phyloP scores from a whole-genome alignment of 202 grass and related monocot species.

The Brachypodium distachyon region DNA sequence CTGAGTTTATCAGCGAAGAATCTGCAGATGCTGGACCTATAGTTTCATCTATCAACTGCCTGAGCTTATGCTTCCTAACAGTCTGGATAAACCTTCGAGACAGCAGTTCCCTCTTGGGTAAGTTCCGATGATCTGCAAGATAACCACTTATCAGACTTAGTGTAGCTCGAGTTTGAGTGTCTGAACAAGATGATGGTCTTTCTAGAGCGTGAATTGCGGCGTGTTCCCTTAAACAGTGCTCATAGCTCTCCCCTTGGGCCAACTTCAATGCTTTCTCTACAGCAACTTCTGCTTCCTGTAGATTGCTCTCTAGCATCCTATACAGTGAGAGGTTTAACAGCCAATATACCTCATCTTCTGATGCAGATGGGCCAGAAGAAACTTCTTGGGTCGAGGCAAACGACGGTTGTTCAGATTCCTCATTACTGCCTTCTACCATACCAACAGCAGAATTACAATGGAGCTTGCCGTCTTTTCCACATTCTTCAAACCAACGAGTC shows the following conservation, averaged over 20 bases:
- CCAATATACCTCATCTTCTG: slow-evolving; percentile 55
- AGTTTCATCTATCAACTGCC: slow-evolving; percentile 69
- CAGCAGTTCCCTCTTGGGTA: slow-evolving; percentile 37
- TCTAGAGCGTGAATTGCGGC: slow-evolving; percentile 43
- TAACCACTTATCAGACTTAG: slow-evolving; percentile 58
- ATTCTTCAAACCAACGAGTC: slow-evolving; percentile 52
- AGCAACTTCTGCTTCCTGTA: slow-evolving; percentile 51
- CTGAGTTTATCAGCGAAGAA: slow-evolving; percentile 58
- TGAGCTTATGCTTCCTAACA: slow-evolving; percentile 68
- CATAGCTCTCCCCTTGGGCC: slow-evolving; percentile 39
- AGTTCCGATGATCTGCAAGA: slow-evolving; percentile 38
- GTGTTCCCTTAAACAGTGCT: slow-evolving; percentile 79
- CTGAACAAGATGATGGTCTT: slow-evolving; percentile 22
- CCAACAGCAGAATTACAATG: slow-evolving; percentile 7
- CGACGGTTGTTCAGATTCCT: slow-evolving; percentile 11
- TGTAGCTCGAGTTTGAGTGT: slow-evolving; percentile 25
- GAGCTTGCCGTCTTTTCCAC: slow-evolving; percentile 31
- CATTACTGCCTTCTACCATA: slow-evolving; percentile 15
- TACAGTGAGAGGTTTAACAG: slow-evolving; percentile 76
- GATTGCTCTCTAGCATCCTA: slow-evolving; percentile 47
- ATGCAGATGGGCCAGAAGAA: slow-evolving; percentile 17
- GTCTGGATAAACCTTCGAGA: slow-evolving; percentile 70
- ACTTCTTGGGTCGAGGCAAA: slow-evolving; percentile 15
- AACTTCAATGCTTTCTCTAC: slow-evolving; percentile 60
- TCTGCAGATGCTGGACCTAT: slow-evolving; percentile 61